Conservation (phyloP, 1,284 basidiomycete species). For the Lentinus polychrous region DNA sequence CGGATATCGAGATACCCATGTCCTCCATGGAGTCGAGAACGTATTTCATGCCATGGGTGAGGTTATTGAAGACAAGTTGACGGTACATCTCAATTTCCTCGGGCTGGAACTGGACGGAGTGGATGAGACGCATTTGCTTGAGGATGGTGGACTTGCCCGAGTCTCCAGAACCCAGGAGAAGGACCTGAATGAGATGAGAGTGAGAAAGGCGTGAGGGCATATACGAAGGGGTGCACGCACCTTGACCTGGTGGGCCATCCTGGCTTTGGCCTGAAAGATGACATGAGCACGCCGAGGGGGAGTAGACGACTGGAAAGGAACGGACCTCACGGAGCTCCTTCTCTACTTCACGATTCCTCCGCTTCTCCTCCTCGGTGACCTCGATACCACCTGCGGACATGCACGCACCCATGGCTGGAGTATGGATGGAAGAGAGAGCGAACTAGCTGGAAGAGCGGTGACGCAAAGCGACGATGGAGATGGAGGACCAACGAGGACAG, state of each 20-base stretch:
- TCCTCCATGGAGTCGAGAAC: constrained; percentile 87
- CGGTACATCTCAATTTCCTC: constrained; percentile 78
- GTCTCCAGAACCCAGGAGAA: constrained; percentile 89
- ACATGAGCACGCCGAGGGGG: not conserved
- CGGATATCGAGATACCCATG: constrained; percentile 68
- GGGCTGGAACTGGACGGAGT: constrained; percentile 67
- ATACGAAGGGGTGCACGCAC: constrained; percentile 30
- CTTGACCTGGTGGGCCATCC: constrained; percentile 74
- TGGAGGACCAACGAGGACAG: not conserved
- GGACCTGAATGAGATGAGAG: constrained; percentile 40
- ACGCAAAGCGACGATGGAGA: not conserved
- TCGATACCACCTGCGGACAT: constrained; percentile 54
- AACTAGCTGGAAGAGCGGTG: not conserved
- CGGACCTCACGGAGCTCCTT: constrained; percentile 56
- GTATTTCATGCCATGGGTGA: constrained; percentile 78
- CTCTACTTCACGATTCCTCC: constrained; percentile 60
- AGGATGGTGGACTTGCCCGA: constrained; percentile 90
- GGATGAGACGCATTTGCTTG: constrained; percentile 91
- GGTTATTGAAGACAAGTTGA: constrained; percentile 87
- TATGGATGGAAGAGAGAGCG: not conserved
- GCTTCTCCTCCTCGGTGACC: constrained; percentile 56
- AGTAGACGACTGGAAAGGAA: constrained; percentile 9
- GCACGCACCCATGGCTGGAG: constrained; percentile 64
- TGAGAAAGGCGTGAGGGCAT: not conserved
- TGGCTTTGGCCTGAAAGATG: constrained; percentile 51